Base-by-base conservation (phyloP, 1,139 yeast species). In the Spathaspora sp. region DNA sequence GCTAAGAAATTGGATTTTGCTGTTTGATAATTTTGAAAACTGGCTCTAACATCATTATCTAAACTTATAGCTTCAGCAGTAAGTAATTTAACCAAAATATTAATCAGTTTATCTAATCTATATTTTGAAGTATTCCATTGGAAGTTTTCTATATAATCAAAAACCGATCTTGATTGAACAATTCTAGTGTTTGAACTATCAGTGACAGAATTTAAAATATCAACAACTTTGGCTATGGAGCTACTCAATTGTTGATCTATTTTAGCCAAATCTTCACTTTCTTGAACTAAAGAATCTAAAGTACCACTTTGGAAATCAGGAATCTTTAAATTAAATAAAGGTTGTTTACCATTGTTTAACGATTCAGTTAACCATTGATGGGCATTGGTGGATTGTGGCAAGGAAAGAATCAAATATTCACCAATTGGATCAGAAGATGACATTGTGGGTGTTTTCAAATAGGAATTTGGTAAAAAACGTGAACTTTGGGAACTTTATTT, bases 231-330 rank as follows among this genome's bases (percentile, higher is more conserved):
- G 37, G 74, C 62, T 27, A 90, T 82, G 7, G 95, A 79, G 11
- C 76, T 70, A 43, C 78, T 80, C 60, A 91, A 77, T 65, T 89
- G 95, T 24, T 72, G 71, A 67, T 93, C 99, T 47, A 86, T 71
- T 64, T 89, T 90, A 42, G 81, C 73, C 51, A 95, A 76, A 61
- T 91, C 98, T 59, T 95, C 99, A 63, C 93, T 84, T 67, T 90
- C 93, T 58, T 86, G 84, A 46, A 93, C 95, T 51, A 93, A 77
- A 37, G 91, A 85, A 68, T 95, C 99, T 61, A 93, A 78, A 2
- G 98, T 91, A 31, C 98, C 98, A 55, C 93, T 89, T 67, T 93
- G 95, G 67, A 93, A 91, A 53, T 78, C 83, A n/a, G 98, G 99
- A 45, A 90, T 75, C 38, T 74, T 71, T 51, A 88, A 80, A 47